Evolutionary conservation across 23 red algal genomes (phyloP), one percentile per base, ranked within the genome.

Genomic region (Gracilaria vermiculophylla): DNA sequence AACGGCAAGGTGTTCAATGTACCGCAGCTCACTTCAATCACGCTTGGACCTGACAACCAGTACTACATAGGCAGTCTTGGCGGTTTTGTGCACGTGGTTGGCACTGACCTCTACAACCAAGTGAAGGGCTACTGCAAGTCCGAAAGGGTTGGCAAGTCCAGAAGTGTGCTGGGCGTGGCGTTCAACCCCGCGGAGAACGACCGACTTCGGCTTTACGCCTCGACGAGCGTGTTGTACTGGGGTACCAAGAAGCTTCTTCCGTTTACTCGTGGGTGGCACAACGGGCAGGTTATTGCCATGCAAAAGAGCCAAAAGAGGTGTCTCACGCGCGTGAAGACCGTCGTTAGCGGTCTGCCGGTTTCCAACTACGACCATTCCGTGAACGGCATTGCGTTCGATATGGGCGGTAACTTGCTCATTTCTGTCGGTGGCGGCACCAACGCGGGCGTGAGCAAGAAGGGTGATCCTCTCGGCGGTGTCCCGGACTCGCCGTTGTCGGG

Each of bases 351-450:
- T 7, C 37, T 85, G 45, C 79, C 90, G 24, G 90, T 93, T 35
- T 85, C 78, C 37, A 85, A 84, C 16, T 78, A 93, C 69, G 90
- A 93, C 55, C 90, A 93, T 60, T 83, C 78, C 53, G 81, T 93
- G 49, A 93, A 93, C 72, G 90, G 69, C 16, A 8, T 93, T 36
- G 23, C 53, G 10, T 93, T 93, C 45, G 80, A 85, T 39, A 54
- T 85, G 45, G 53, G 51, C 43, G 90, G 90, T 0, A 77, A 78
- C 47, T 37, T 93, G 47, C 60, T 85, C n/a, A 72, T 93, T 20
- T 62, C 79, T 12, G 61, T 85, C 14, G 90, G 90, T 43, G 64
- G 78, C 20, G 51, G 47, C 29, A 86, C 90, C 29, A 93, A 93
- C 25, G 90, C 78, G 11, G 90, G 90, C 14, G 81, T 85, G 3